Evolutionary conservation across 2,329 filamentous ascomycete species (phyloP).

Genomic region (Aspergillus ruber): DNA sequence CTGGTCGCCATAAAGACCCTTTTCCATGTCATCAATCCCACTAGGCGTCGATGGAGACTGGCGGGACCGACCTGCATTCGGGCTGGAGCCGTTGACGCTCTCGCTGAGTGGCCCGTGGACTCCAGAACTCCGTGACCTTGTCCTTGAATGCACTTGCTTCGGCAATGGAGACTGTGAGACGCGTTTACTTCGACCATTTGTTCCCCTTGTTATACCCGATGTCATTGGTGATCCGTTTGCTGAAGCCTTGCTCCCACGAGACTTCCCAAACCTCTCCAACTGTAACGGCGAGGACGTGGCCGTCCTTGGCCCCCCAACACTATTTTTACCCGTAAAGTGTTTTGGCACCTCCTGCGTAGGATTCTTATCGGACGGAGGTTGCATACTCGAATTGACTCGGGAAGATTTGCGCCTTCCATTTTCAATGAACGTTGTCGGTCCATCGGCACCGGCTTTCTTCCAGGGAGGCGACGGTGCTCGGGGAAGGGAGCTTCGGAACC

Average conservation of each 20-base stretch:
- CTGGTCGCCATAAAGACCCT: slow-evolving; percentile 3
- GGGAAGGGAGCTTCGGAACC: slow-evolving; percentile 32
- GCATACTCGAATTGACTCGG: slow-evolving; percentile 44
- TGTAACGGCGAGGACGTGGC: slow-evolving; percentile 27
- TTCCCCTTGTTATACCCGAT: slow-evolving; percentile 12
- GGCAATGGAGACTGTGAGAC: slow-evolving; percentile 22
- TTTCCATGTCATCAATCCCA: slow-evolving; percentile 9
- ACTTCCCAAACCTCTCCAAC: slow-evolving; percentile 24
- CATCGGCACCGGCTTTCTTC: slow-evolving; percentile 79
- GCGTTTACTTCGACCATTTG: slow-evolving; percentile 14
- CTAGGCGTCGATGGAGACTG: slow-evolving; percentile 18
- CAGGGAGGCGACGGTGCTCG: slow-evolving; percentile 70
- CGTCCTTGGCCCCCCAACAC: slow-evolving; percentile 18
- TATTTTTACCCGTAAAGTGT: slow-evolving; percentile 25
- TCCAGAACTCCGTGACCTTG: slow-evolving; percentile 24
- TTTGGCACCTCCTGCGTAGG: slow-evolving; percentile 38
- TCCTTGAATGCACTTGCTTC: slow-evolving; percentile 20
- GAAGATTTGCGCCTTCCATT: slow-evolving; percentile 58
- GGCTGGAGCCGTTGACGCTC: slow-evolving; percentile 16
- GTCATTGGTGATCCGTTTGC: slow-evolving; percentile 27
- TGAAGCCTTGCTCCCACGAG: slow-evolving; percentile 20
- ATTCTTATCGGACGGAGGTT: slow-evolving; percentile 43
- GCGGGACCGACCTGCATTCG: slow-evolving; percentile 21
- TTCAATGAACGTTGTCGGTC: slow-evolving; percentile 74
- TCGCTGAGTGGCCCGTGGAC: slow-evolving; percentile 10